A percentile compares a stretch with the other conserved stretches of the same genome.
Conservation (phyloP, 2,329 filamentous ascomycete species). For the Diplodia sapinea region DNA sequence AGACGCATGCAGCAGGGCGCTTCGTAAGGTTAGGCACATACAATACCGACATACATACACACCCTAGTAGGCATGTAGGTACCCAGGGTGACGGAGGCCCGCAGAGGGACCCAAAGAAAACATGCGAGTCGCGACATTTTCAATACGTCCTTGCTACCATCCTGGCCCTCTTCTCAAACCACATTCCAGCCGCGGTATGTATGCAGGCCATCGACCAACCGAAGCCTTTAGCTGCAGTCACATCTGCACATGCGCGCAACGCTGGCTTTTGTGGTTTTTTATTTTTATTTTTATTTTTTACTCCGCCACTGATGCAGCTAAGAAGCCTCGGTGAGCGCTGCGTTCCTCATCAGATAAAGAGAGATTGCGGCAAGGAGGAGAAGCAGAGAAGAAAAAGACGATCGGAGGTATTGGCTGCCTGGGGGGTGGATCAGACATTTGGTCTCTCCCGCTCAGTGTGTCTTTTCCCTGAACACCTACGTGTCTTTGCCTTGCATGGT, state of each 20-base stretch:
- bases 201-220: conserved; percentile 14
- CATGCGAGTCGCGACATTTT: neutral
- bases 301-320: neutral
- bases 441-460: neutral
- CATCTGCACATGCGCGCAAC: neutral
- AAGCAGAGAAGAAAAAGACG: neutral
- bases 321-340: neutral
- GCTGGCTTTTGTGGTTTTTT: neutral
- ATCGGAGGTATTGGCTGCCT: neutral
- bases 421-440: neutral
- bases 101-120: neutral
- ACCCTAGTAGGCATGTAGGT: neutral
- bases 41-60: neutral
- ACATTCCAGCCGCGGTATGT: neutral
- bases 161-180: neutral
- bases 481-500: conserved; percentile 9
- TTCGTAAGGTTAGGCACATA: conserved; percentile 5
- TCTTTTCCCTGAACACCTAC: neutral
- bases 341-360: too few relatives aligned
- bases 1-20: neutral
- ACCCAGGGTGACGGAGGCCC: neutral
- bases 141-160: neutral
- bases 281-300: neutral
- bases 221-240: conserved; percentile 6
- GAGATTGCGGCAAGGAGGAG: neutral